Conservation (phyloP, 176 grass and related monocot genomes). For the Triticum urartu region DNA sequence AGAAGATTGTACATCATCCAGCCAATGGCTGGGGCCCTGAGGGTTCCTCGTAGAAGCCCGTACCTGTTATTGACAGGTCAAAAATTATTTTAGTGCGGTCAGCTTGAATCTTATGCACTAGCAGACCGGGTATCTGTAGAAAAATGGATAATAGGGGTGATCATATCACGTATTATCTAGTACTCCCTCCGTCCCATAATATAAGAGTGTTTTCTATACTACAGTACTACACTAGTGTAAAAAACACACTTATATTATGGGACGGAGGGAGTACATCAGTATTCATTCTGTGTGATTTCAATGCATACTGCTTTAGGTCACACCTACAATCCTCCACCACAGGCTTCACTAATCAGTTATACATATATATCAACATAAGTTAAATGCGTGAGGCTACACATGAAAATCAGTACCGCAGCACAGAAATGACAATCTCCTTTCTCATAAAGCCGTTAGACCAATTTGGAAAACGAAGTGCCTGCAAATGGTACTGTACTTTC, state of each 20-base stretch:
- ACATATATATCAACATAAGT: not conserved
- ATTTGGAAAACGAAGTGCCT: conserved; percentile 25
- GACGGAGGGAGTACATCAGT: not conserved
- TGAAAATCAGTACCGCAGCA: not conserved
- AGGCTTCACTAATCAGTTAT: conserved; percentile 2
- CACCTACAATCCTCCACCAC: not conserved
- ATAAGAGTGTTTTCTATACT: too few species aligned
- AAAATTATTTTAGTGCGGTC: not conserved
- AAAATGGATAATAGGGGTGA: not conserved
- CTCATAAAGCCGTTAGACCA: conserved; percentile 10
- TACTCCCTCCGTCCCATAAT: too few species aligned
- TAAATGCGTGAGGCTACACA: not conserved
- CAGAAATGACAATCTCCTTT: not conserved
- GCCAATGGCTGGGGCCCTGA: conserved; percentile 74
- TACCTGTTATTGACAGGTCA: conserved; percentile 51
- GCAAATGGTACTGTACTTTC: conserved; percentile 19
- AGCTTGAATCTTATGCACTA: conserved; percentile 22
- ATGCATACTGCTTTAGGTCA: not conserved
- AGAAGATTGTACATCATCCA: conserved; percentile 97
- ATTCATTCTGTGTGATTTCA: not conserved
- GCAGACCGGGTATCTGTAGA: conserved; percentile 1
- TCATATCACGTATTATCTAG: not conserved
- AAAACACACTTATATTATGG: too few species aligned
- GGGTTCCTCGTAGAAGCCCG: conserved; percentile 74
- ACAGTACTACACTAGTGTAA: too few species aligned